A percentile compares a stretch with the other conserved stretches of the same genome.
Conservation (phyloP, 179 eudicot species). For the Silene coronaria region DNA sequence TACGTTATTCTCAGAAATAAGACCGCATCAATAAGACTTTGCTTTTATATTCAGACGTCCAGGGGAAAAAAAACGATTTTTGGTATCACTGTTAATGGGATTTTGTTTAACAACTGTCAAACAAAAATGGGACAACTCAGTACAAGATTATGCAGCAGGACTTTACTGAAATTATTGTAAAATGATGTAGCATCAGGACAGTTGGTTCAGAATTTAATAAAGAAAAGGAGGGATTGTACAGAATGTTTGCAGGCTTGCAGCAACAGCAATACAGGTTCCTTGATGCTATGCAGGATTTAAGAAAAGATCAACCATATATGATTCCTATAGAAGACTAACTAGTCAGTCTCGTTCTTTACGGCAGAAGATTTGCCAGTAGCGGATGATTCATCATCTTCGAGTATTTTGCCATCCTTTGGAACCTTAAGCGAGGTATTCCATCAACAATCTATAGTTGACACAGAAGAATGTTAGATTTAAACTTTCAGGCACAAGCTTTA, state of each 20-base stretch:
- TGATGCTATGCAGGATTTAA: not conserved
- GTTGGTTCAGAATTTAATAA: not conserved
- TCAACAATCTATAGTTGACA: slow-evolving; percentile 46
- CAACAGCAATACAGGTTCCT: not conserved
- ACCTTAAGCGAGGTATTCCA: slow-evolving; percentile 82
- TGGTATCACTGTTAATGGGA: not conserved
- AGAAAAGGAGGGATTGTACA: not conserved
- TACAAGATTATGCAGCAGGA: not conserved
- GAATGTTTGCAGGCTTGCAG: slow-evolving; percentile 13
- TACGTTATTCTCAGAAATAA: too few species aligned
- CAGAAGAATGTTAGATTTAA: not conserved
- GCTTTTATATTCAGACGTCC: too few species aligned
- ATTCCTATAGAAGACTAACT: not conserved
- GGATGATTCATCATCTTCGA: slow-evolving; percentile 37
- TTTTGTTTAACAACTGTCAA: not conserved
- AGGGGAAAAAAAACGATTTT: not conserved
- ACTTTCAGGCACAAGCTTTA: not conserved
- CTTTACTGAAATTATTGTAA: not conserved
- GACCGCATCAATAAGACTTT: too few species aligned
- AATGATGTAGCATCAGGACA: not conserved
- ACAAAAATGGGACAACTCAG: not conserved
- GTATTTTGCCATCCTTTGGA: slow-evolving; percentile 71
- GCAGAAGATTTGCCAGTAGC: not conserved
- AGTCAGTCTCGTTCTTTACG: not conserved
- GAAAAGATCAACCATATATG: not conserved